Base-by-base conservation (phyloP, 441 rosid species). In the Mallotus japonicus region DNA sequence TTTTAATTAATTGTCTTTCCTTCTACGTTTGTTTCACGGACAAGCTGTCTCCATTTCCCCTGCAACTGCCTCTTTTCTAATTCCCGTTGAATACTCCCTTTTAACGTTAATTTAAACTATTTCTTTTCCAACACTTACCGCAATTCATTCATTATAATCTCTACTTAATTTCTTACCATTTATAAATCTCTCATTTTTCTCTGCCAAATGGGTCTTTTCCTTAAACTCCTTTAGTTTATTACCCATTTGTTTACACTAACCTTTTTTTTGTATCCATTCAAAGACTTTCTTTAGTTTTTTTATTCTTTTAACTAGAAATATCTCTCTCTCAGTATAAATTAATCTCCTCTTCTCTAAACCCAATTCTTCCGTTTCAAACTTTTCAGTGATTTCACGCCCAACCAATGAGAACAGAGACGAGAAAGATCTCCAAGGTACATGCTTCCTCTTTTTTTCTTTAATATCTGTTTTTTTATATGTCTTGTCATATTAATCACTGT, bases 21-120 rank as follows among this genome's bases (percentile, higher is more conserved):
- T 13, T 79, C 19, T 47, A 59, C 73, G 71, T 10, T 71, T 73
- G 78, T 62, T 79, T 53, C 67, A 40, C 14, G 55, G 71, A 60
- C 81, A 81, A 79, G 75, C 78, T 86, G 90, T 85, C 90, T 82
- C 89, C 81, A 75, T 80, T 83, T 86, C 78, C 74, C 90, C 86
- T 81, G 85, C 91, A 87, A 89, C 77, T 88, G 63, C 90, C 58
- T 80, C 78, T 77, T 81, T 68, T 75, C 69, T 58, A 62, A 69
- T 72, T 59, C 64, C 53, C 61, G 64, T 75, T 73, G 66, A 24
- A 15, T 42, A 54, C 71, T 69, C 32, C 73, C 65, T 34, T 73
- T 73, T 57, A 3, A 63, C 58, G 64, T 72, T 72, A 47, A 9
- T 72, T 73, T 71, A 74, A 53, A 9, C 12, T n/a, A 11, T 12